Conservation (phyloP, 2,329 filamentous ascomycete species). For the Clarireedia homoeocarpa region DNA sequence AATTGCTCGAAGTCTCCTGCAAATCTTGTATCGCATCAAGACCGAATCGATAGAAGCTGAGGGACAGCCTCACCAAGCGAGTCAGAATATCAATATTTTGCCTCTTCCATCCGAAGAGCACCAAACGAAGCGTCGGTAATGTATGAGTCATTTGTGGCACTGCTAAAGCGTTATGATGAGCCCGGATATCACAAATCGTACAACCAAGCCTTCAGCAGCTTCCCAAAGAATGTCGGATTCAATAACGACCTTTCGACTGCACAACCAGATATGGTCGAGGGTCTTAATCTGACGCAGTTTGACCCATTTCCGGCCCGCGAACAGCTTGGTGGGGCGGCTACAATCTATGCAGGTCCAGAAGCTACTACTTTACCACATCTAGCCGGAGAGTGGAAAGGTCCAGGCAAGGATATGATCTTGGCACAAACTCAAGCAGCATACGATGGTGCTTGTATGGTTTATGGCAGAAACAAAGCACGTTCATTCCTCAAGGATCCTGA, state of each 20-base stretch:
- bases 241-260: constrained; percentile 25
- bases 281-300: constrained; percentile 15
- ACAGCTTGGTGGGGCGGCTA: constrained; percentile 12
- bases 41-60: constrained; percentile 1
- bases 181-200: constrained; percentile 11
- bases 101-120: not conserved
- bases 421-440: constrained; percentile 3
- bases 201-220: constrained; percentile 18
- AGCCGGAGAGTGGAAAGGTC: constrained; percentile 16
- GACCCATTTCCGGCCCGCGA: constrained; percentile 12
- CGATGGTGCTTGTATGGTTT: constrained; percentile 2
- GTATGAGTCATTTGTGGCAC: constrained; percentile 6
- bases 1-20: not conserved
- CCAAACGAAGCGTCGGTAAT: constrained; percentile 10
- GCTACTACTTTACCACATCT: constrained; percentile 15
- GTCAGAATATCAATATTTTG: constrained; percentile 11
- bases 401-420: constrained; percentile 3
- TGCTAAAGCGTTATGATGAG: constrained; percentile 11
- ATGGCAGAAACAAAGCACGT: constrained; percentile 1
- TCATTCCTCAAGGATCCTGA: not conserved
- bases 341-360: not conserved
- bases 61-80: constrained; percentile 8
- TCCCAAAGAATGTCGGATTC: constrained; percentile 24
- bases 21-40: constrained; percentile 7
- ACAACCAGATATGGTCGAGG: constrained; percentile 28